Conservation (phyloP, 2,329 filamentous ascomycete species). For the Cryphonectria radicalis region DNA sequence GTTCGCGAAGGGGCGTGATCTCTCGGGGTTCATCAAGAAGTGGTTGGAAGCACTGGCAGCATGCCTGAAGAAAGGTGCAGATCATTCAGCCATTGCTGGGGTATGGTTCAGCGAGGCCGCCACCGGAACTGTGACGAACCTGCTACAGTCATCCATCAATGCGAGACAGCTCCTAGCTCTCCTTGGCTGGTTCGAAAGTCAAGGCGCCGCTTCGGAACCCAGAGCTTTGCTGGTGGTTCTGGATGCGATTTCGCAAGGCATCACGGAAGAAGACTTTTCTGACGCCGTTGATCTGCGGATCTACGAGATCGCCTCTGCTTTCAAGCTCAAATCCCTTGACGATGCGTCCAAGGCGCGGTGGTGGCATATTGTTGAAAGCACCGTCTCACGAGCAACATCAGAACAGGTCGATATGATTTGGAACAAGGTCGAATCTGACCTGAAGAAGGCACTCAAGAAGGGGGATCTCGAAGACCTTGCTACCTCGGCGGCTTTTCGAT, state of each 20-base stretch:
- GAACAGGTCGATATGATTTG: constrained; percentile 36
- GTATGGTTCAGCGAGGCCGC: constrained; percentile 38
- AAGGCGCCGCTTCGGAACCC: constrained; percentile 36
- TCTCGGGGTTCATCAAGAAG: constrained; percentile 50
- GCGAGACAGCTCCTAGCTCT: constrained; percentile 49
- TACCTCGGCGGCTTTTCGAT: constrained; percentile 39
- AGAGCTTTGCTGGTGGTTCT: constrained; percentile 47
- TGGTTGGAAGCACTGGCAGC: constrained; percentile 51
- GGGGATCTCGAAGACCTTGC: constrained; percentile 30
- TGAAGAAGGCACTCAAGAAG: constrained; percentile 33
- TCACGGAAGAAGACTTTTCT: constrained; percentile 47
- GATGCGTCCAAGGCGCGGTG: constrained; percentile 20
- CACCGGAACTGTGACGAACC: constrained; percentile 32
- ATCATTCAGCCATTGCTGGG: constrained; percentile 22
- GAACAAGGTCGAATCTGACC: constrained; percentile 33
- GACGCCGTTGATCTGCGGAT: constrained; percentile 47
- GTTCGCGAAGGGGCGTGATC: constrained; percentile 48
- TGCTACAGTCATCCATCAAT: constrained; percentile 50
- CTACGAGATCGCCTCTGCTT: constrained; percentile 39
- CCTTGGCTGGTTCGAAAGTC: constrained; percentile 47
- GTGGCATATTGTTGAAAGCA: constrained; percentile 36
- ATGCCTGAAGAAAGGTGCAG: constrained; percentile 34
- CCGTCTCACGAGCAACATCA: constrained; percentile 35
- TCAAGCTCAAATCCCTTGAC: constrained; percentile 23
- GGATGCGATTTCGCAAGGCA: constrained; percentile 47